A percentile compares a stretch with the other conserved stretches of the same genome.
These are phyloP conservation scores for Backusella australiensis DNA, from an alignment of 192 early-diverging fungal species.

Conservation along the genomic window DNA sequence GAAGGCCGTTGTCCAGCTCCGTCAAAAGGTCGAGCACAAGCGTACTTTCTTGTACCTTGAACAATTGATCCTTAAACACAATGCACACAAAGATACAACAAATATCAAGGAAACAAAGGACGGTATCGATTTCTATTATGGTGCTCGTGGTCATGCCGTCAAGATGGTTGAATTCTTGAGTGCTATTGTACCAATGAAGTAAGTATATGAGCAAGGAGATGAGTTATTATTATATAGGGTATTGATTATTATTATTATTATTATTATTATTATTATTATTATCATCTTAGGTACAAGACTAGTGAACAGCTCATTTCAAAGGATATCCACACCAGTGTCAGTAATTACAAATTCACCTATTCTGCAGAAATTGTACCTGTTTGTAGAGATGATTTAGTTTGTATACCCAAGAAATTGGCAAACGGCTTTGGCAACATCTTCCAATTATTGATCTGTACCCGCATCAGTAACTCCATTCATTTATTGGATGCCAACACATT, in stretches of 20 bases:
- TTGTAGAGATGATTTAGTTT: slow-evolving; percentile 95
- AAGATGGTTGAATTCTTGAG: slow-evolving; percentile 95
- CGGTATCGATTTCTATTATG: slow-evolving; percentile 97
- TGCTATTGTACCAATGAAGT: slow-evolving; percentile 79
- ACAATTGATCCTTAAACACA: slow-evolving; percentile 98
- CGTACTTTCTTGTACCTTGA: slow-evolving; percentile 98
- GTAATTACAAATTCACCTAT: slow-evolving; percentile 96
- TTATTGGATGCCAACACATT: slow-evolving; percentile 88
- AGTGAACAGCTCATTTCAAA: slow-evolving; percentile 96
- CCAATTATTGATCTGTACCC: slow-evolving; percentile 80
- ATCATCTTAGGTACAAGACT: slow-evolving; percentile 65
- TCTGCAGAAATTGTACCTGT: slow-evolving; percentile 95
- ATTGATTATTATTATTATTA: not conserved
- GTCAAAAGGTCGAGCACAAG: slow-evolving; percentile 98
- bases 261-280: not conserved
- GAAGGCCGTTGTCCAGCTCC: slow-evolving; percentile 96
- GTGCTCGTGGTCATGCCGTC: slow-evolving; percentile 82
- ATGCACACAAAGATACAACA: slow-evolving; percentile 93
- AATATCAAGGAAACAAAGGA: slow-evolving; percentile 98
- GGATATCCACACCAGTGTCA: slow-evolving; percentile 88
- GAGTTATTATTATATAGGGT: not conserved
- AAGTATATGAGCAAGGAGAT: slow-evolving; percentile 3
- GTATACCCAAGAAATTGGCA: slow-evolving; percentile 82
- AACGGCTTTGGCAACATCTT: slow-evolving; percentile 79
- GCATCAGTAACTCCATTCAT: slow-evolving; percentile 85